Evolutionary conservation across 495 filamentous ascomycete genomes (phyloP).

Genomic region (Pyrenula massariospora): DNA sequence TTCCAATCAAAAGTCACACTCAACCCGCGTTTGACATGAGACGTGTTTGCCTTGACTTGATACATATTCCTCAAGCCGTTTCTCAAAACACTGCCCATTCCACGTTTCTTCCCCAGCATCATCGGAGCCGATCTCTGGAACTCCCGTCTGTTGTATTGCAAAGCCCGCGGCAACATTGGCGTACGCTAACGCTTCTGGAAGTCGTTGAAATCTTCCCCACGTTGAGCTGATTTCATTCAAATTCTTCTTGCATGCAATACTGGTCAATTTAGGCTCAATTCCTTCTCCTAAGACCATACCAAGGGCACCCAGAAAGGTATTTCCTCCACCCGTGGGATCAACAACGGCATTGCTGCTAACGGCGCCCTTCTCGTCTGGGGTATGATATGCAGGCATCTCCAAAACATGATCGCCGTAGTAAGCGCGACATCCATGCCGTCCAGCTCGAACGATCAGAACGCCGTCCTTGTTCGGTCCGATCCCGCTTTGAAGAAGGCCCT

Average conservation of each 20-base stretch:
- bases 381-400: conserved; percentile 48
- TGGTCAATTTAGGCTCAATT: not conserved
- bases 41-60: conserved; percentile 2
- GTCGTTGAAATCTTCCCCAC: conserved; percentile 22
- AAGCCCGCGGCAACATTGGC: conserved; percentile 85
- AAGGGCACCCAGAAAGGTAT: conserved; percentile 82
- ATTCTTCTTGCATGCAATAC: conserved; percentile 7
- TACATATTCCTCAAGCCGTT: conserved; percentile 40
- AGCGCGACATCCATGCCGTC: conserved; percentile 48
- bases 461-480: conserved; percentile 34
- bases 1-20: no score
- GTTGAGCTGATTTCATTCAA: conserved; percentile 19
- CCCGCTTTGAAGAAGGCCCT: conserved; percentile 43
- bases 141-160: conserved; percentile 86
- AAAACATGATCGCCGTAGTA: conserved; percentile 22
- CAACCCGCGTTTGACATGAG: no score
- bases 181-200: conserved; percentile 62
- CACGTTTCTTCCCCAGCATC: conserved; percentile 54
- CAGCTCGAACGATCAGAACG: conserved; percentile 40
- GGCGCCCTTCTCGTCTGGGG: conserved; percentile 13
- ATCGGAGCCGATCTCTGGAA: conserved; percentile 48
- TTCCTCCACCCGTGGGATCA: conserved; percentile 94
- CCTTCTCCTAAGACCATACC: conserved; percentile 43
- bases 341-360: conserved; percentile 42
- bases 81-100: conserved; percentile 53